Conservation (phyloP, 345 rosid species). For the Schrenkiella parvula region DNA sequence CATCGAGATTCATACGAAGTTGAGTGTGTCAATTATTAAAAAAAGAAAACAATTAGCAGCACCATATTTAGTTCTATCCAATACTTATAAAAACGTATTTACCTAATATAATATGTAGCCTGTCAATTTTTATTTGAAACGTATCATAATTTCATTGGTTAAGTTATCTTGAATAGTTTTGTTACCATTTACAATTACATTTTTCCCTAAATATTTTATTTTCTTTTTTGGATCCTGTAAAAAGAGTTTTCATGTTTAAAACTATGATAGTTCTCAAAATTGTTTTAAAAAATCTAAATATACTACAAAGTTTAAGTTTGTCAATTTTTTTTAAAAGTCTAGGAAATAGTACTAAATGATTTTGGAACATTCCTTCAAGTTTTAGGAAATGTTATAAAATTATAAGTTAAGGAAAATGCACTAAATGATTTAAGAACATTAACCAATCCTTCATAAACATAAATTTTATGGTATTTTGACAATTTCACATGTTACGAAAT, state of each 20-base stretch:
- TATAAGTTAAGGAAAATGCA: not conserved
- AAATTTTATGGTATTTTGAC: not conserved
- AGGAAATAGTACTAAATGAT: not conserved
- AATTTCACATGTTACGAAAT: not conserved
- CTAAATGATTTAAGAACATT: not conserved
- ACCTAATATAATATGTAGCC: not conserved
- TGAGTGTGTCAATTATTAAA: not conserved
- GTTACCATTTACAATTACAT: not conserved
- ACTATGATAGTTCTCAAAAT: not conserved
- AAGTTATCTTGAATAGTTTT: not conserved
- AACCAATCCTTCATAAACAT: not conserved
- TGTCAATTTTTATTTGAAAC: not conserved
- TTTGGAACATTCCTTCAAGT: not conserved
- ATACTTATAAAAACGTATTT: not conserved
- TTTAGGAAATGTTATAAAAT: not conserved
- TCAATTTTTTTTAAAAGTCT: not conserved
- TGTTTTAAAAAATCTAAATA: no score
- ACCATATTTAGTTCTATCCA: not conserved
- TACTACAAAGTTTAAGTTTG: no score
- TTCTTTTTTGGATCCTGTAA: not conserved
- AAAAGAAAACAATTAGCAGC: not conserved
- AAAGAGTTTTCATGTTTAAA: not conserved
- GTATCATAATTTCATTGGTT: not conserved
- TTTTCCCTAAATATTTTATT: not conserved
- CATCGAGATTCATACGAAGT: not conserved